Base-by-base conservation (phyloP, 805 yeast species). In the Zygoascus bituminiphila region DNA sequence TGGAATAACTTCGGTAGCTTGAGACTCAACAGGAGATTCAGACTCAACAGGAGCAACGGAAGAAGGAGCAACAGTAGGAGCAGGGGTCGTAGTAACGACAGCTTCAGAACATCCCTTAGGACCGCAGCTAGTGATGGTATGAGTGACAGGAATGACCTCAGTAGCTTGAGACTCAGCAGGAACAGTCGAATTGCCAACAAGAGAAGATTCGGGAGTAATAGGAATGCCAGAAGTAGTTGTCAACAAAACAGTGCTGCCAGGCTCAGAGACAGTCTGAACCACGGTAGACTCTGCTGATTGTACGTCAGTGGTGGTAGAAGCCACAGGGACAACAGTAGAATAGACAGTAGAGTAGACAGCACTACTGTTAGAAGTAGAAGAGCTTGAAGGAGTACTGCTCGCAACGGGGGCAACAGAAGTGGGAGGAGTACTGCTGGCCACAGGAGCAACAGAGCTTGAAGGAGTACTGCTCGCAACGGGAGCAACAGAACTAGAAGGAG, bases 111-210 rank as follows among this genome's bases (percentile, higher is more conserved):
- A 21, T 12, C 43, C 24, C 15, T 3, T 12, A 22, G 21, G 19
- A 14, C 43, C 24, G n/a, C 43, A 40, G 43, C 43, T 40, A 20
- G 43, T 40, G 24, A 40, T 20, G 15, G 43, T 40, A 24, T 20
- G 26, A 14, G 24, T 22, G 10, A n/a, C 26, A 4, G 43, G 21
- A 12, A 20, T 21, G 9, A 23, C 24, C 2, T 20, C 26, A 29
- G 33, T 29, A 9, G 33, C 33, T 26, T 26, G 33, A 4, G 17
- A 10, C 2, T 15, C 20, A n/a, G 39, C 10, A 29, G 33, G 33
- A 29, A 15, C n/a, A 29, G 15, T 29, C 19, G 39, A 36, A 36
- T 4, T 4, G 10, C 4, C 22, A 9, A 26, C 33, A 9, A 26
- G 14, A 19, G 47, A 37, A 17, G 36, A 23, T 14, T 19, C 37